phyloP scores from a whole-genome alignment of 2,329 filamentous ascomycete genomes.

The Alternaria ethzedia region DNA sequence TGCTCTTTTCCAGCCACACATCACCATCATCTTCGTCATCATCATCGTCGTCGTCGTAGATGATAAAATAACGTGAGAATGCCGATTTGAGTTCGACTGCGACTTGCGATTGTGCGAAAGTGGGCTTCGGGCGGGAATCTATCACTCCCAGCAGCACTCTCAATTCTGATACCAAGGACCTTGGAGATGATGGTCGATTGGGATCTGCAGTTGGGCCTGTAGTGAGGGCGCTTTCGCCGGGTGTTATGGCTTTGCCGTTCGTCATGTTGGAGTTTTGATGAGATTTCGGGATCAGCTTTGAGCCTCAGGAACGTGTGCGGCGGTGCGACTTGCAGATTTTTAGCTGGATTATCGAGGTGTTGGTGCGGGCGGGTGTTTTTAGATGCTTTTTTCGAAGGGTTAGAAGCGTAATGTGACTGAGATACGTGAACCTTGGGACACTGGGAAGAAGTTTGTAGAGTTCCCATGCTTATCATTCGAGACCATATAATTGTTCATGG shows the following conservation, averaged over 20 bases:
- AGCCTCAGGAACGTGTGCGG: background rate
- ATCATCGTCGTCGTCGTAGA: background rate
- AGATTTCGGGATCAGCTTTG: background rate
- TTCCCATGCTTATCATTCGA: background rate
- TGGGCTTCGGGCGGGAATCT: background rate
- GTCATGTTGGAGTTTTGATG: background rate
- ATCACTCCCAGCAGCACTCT: background rate
- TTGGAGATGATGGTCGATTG: background rate
- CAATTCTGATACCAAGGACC: background rate
- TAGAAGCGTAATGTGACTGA: background rate
- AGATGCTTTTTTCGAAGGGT: background rate
- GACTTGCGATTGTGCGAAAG: background rate
- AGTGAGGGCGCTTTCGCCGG: background rate
- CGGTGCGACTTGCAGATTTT: background rate
- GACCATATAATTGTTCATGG: background rate
- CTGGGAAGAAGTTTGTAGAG: background rate
- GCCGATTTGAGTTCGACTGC: background rate
- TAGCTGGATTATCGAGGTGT: background rate
- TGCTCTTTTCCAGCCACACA: background rate
- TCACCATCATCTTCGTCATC: background rate
- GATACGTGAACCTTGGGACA: background rate
- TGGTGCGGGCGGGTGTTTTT: background rate
- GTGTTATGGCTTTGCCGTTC: background rate
- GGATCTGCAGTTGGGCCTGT: background rate
- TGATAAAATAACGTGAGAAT: background rate